Conservation (phyloP, 2,329 filamentous ascomycete species). For the Orbilia oligospora region DNA sequence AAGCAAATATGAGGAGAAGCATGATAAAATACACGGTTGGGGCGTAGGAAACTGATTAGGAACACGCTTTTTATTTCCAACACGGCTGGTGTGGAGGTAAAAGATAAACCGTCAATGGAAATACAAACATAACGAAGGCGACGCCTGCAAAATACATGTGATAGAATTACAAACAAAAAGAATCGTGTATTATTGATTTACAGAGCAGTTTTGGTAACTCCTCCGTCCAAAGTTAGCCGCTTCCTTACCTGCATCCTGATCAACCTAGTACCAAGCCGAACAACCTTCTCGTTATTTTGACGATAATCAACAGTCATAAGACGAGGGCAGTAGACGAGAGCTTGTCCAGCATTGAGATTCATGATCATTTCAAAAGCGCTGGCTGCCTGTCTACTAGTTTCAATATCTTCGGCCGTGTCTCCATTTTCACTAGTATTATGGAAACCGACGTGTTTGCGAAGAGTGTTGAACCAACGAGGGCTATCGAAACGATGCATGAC, state of each 20-base stretch:
- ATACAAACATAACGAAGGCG: too few species aligned
- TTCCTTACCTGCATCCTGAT: slow-evolving; percentile 35
- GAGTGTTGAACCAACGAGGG: slow-evolving; percentile 74
- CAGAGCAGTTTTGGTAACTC: slow-evolving; percentile 29
- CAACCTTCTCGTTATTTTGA: background rate
- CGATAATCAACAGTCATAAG: slow-evolving; percentile 26
- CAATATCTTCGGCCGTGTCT: background rate
- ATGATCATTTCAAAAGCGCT: slow-evolving; percentile 69
- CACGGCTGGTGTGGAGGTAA: too few species aligned
- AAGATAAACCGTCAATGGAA: too few species aligned
- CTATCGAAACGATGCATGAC: slow-evolving; percentile 80
- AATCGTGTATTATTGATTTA: background rate
- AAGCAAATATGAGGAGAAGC: background rate
- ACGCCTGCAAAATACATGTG: background rate
- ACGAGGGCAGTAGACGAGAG: slow-evolving; percentile 61
- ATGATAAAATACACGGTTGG: too few species aligned
- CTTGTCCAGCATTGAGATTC: slow-evolving; percentile 69
- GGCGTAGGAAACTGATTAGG: too few species aligned
- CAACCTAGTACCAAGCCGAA: slow-evolving; percentile 13
- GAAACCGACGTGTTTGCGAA: slow-evolving; percentile 65
- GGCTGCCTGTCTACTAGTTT: background rate
- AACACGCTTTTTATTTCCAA: too few species aligned
- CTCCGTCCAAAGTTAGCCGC: slow-evolving; percentile 44
- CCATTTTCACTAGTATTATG: background rate
- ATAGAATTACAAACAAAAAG: background rate